These are phyloP conservation scores for Coemansia reversa DNA, from an alignment of 192 early-diverging fungal species.

Conservation along the genomic window DNA sequence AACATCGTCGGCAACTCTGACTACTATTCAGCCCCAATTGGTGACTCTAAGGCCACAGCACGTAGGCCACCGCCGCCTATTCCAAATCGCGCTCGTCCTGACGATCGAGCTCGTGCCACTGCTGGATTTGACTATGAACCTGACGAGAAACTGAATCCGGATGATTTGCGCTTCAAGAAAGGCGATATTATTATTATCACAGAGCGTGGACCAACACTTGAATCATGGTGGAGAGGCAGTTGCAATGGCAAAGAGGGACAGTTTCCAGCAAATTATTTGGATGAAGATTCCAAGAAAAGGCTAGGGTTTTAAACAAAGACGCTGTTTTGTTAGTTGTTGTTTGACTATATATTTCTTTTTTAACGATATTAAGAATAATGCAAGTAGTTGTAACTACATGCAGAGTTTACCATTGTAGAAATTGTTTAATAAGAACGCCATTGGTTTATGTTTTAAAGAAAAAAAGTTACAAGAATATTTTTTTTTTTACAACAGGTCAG, in stretches of 20 bases:
- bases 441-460: too few relatives aligned
- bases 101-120: slow-evolving; percentile 54
- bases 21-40: slow-evolving; percentile 19
- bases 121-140: slow-evolving; percentile 87
- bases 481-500: too few relatives aligned
- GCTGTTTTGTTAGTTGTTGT: too few relatives aligned
- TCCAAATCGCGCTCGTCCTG: slow-evolving; percentile 32
- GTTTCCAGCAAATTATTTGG: slow-evolving; percentile 80
- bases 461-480: too few relatives aligned
- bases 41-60: slow-evolving; percentile 24
- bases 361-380: too few relatives aligned
- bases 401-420: too few relatives aligned
- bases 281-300: slow-evolving; percentile 12
- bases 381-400: too few relatives aligned
- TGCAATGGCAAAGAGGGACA: slow-evolving; percentile 63
- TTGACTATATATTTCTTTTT: too few relatives aligned
- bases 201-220: slow-evolving; percentile 48
- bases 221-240: slow-evolving; percentile 82
- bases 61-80: slow-evolving; percentile 47
- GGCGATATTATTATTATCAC: slow-evolving; percentile 83
- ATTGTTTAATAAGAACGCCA: too few relatives aligned
- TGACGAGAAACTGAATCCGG: slow-evolving; percentile 57
- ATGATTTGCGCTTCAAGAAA: slow-evolving; percentile 81
- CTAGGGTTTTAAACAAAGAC: background rate
- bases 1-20: slow-evolving; percentile 9